A percentile compares a stretch with the other conserved stretches of the same genome.
Conservation (phyloP, 345 rosid species). For the Orychophragmus violaceus region DNA sequence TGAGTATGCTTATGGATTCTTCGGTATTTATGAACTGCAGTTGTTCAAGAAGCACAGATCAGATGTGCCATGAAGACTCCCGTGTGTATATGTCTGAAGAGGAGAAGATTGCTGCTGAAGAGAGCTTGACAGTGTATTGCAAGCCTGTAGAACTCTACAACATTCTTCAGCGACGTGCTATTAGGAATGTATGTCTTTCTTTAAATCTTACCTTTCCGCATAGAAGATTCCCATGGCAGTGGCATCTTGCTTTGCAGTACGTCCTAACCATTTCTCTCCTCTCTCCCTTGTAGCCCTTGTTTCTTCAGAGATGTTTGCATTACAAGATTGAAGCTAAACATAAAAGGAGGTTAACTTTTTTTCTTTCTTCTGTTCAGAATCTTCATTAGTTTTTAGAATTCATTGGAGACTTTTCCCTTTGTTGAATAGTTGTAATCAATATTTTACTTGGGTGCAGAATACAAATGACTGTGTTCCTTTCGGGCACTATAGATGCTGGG, state of each 20-base stretch:
- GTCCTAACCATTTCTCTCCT: background rate
- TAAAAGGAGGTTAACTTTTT: constrained; percentile 53
- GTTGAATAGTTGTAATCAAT: constrained; percentile 1
- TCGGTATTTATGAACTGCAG: constrained; percentile 28
- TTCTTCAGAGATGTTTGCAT: constrained; percentile 79
- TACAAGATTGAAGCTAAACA: constrained; percentile 85
- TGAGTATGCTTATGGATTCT: background rate
- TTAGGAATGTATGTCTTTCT: constrained; percentile 50
- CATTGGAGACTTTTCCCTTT: background rate
- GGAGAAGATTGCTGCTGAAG: constrained; percentile 87
- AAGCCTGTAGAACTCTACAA: constrained; percentile 97
- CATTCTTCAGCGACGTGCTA: constrained; percentile 79
- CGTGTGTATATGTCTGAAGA: constrained; percentile 70
- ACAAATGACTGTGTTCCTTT: constrained; percentile 62
- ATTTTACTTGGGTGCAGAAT: constrained; percentile 43
- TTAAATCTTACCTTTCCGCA: background rate
- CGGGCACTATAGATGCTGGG: constrained; percentile 48
- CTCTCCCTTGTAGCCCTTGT: constrained; percentile 51
- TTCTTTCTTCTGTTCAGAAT: background rate
- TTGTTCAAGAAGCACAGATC: constrained; percentile 73
- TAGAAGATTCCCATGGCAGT: too few species aligned
- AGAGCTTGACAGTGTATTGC: constrained; percentile 78
- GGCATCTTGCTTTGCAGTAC: too few species aligned
- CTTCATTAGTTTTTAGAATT: background rate
- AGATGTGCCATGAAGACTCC: constrained; percentile 91